A percentile compares a stretch with the other conserved stretches of the same genome.
These are phyloP conservation scores for Boletus tomentosulus DNA, from an alignment of 768 basidiomycete genomes.

Conservation along the genomic window DNA sequence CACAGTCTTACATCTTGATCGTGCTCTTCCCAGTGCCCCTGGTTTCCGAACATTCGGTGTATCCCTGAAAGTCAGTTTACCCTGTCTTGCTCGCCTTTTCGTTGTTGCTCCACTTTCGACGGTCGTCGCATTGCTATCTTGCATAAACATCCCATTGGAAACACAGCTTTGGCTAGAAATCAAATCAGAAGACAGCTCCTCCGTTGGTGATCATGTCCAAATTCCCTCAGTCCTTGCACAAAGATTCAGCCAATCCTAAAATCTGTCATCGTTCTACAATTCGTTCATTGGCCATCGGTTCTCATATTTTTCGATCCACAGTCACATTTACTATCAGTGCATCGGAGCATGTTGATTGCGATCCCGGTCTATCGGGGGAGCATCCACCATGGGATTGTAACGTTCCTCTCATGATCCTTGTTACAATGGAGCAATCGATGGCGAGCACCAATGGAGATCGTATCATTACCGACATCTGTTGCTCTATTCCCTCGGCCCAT, in stretches of 20 bases:
- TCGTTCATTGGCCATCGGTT: neutral
- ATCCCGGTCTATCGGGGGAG: no score
- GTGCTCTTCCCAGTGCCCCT: conserved; percentile 19
- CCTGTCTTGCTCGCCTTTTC: neutral
- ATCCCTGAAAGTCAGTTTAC: neutral
- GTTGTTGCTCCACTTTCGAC: conserved; percentile 2
- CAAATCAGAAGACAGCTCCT: no score
- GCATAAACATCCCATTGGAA: conserved; percentile 1
- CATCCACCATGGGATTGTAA: no score
- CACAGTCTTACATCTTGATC: conserved; percentile 29
- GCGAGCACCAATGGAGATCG: no score
- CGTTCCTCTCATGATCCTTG: no score
- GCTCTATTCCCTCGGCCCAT: no score
- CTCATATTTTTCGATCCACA: no score
- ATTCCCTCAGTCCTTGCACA: neutral
- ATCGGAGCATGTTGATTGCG: neutral
- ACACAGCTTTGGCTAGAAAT: no score
- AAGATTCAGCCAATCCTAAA: neutral
- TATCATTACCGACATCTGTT: no score
- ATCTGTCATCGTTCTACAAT: neutral
- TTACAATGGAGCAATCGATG: no score
- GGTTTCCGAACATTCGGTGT: no score
- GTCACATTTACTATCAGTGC: neutral
- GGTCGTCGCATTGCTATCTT: conserved; percentile 4
- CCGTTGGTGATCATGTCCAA: neutral